Evolutionary conservation across 1,284 basidiomycete species (phyloP), one percentile per base, ranked within the genome.

Genomic region (Ganoderma leucocontextum): DNA sequence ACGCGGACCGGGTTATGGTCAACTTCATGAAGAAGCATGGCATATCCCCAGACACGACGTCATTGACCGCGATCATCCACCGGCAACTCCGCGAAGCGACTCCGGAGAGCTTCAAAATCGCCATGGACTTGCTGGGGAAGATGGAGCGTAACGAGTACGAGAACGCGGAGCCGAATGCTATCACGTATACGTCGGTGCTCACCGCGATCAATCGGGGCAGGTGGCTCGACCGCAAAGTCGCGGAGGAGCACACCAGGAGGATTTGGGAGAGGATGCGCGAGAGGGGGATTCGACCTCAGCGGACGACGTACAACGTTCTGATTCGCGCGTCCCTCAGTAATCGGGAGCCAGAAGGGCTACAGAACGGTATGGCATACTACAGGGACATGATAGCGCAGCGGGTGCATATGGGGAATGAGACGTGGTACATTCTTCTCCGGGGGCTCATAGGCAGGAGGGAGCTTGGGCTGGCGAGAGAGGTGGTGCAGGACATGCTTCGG

Each of bases 61-160:
- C 90, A 35, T 92, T 91, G 76, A 91, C 87, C 8, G 84, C 92
- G 39, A 89, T 96, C 67, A 91, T 97, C 63, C 85, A 91, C 71
- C 85, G 90, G 66, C 88, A 94, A 67, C 82, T 95, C 70, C 83
- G 84, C 68, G 82, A 87, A 66, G 84, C 85, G 1, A 84, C 83
- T 17, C 81, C 85, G 63, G 78, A 82, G 38, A 86, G 85, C 65
- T 78, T 96, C n/a, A 80, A 80, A 22, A 84, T 86, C 1, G 93
- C 91, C 1, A 81, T 95, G 76, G 82, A 86, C 22, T 78, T 96
- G 59, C 80, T 96, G 62, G 78, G 83, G 62, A 84, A 83, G 75
- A 95, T 96, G 93, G 91, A 93, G 74, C 80, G 82, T 64, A 83
- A 75, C n/a, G 77, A 78, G 19, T 66, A 89, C 73, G 77, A 85